Conservation (phyloP, 495 filamentous ascomycete genomes). For the Penicillium ucsense region DNA sequence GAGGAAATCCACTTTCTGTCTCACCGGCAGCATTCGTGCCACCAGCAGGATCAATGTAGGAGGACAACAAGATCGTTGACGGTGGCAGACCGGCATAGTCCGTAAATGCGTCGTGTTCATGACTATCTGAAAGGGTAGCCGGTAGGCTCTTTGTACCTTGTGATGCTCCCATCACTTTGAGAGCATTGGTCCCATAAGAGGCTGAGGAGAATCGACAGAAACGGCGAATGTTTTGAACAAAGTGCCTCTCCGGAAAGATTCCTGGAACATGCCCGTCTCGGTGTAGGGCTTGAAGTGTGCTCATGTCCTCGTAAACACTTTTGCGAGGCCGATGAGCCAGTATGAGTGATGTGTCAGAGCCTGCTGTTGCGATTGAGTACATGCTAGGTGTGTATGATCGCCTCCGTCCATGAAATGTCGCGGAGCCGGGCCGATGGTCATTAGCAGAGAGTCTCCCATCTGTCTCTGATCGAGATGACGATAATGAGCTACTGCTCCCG, state of each 20-base stretch:
- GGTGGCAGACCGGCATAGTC: constrained; percentile 58
- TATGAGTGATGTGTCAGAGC: constrained; percentile 55
- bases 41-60: constrained; percentile 65
- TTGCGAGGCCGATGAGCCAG: constrained; percentile 43
- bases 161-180: constrained; percentile 60
- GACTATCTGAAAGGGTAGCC: constrained; percentile 34
- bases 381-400: constrained; percentile 48
- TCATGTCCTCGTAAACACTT: constrained; percentile 47
- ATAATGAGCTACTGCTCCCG: constrained; percentile 38
- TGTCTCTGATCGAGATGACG: constrained; percentile 38
- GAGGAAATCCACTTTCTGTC: constrained; percentile 62
- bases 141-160: constrained; percentile 34
- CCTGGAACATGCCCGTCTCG: constrained; percentile 48
- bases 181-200: constrained; percentile 62
- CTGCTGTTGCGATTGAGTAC: constrained; percentile 57
- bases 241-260: constrained; percentile 56
- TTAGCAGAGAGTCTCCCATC: constrained; percentile 25
- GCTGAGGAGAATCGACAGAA: constrained; percentile 73
- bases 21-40: constrained; percentile 63
- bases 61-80: constrained; percentile 62
- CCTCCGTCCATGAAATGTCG: constrained; percentile 20
- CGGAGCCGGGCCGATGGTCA: constrained; percentile 24
- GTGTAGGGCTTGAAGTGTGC: constrained; percentile 45
- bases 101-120: constrained; percentile 63
- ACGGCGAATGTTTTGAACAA: constrained; percentile 61